Percentiles rank a stretch among this genome's conserved stretches.
Conservation (phyloP, 257 asterid species). For the Rehmannia glutinosa region DNA sequence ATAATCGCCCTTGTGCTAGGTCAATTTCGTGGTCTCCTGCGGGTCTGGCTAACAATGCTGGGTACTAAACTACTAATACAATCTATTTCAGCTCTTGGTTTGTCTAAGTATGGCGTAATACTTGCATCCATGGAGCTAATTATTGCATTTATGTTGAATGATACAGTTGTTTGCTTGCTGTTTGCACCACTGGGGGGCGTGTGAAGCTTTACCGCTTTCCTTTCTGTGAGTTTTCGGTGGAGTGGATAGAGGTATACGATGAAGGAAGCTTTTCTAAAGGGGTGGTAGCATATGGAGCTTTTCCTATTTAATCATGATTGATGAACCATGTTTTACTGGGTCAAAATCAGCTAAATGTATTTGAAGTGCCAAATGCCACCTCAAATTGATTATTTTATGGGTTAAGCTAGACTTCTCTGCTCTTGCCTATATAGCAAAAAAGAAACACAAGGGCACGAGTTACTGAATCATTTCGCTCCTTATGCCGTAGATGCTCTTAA, state of each 20-base stretch:
- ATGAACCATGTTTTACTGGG: neutral
- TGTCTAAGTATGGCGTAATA: neutral
- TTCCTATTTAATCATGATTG: neutral
- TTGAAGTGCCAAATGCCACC: neutral
- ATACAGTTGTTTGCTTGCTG: conserved; percentile 84
- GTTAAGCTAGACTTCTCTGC: neutral
- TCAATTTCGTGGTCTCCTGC: conserved; percentile 94
- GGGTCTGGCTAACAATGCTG: conserved; percentile 77
- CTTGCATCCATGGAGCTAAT: conserved; percentile 15
- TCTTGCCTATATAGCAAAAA: neutral
- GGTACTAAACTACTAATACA: conserved; percentile 53
- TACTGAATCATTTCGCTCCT: neutral
- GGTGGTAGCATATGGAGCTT: neutral
- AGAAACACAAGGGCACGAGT: neutral
- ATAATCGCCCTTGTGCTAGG: conserved; percentile 62
- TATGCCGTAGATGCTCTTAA: neutral
- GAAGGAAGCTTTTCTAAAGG: neutral
- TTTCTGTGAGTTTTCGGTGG: conserved; percentile 60
- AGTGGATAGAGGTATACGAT: conserved; percentile 80
- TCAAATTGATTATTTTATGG: neutral
- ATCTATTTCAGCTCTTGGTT: neutral
- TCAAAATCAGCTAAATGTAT: neutral
- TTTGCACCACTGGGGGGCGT: conserved; percentile 74
- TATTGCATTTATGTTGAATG: conserved; percentile 3
- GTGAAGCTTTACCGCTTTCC: conserved; percentile 80